Percentiles rank a stretch among this genome's conserved stretches.
Evolutionary conservation across 2,329 filamentous ascomycete species (phyloP).

Genomic region (Herpotrichia juniperi): DNA sequence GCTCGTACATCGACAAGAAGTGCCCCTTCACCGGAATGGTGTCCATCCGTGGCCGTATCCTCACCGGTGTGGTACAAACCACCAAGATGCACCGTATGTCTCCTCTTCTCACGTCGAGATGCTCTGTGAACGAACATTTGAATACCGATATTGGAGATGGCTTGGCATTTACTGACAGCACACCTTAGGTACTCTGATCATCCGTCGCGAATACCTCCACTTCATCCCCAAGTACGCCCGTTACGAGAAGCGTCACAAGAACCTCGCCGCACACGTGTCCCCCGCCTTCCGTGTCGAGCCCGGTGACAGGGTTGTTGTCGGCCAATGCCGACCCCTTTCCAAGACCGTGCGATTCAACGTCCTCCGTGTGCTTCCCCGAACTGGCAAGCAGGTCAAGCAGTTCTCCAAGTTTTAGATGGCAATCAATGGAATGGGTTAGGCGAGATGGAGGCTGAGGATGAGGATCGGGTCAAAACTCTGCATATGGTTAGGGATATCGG

Average conservation of each 20-base stretch:
- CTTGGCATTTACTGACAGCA: constrained; percentile 1
- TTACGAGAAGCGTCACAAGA: constrained; percentile 99
- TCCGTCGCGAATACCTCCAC: constrained; percentile 99
- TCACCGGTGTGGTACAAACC: constrained; percentile 97
- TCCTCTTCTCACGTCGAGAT: neutral
- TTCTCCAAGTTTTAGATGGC: constrained; percentile 94
- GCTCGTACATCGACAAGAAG: constrained; percentile 99
- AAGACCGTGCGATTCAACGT: constrained; percentile 99
- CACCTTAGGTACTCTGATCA: constrained; percentile 75
- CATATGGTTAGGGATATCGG: constrained; percentile 47
- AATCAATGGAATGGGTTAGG: constrained; percentile 20
- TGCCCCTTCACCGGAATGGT: constrained; percentile 99
- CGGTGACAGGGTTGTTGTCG: constrained; percentile 98
- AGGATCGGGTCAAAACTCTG: constrained; percentile 44
- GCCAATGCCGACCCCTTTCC: constrained; percentile 98
- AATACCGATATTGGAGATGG: neutral
- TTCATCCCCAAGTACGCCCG: constrained; percentile 99
- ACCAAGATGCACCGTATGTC: constrained; percentile 97
- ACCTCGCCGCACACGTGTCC: constrained; percentile 97
- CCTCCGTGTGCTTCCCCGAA: constrained; percentile 96
- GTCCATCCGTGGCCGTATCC: constrained; percentile 99
- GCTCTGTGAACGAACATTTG: neutral
- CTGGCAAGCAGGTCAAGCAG: constrained; percentile 95
- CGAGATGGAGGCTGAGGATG: constrained; percentile 36
- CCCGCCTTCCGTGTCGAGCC: constrained; percentile 99